Base-by-base conservation (phyloP, 257 asterid species). In the Primulina huaijiensis region DNA sequence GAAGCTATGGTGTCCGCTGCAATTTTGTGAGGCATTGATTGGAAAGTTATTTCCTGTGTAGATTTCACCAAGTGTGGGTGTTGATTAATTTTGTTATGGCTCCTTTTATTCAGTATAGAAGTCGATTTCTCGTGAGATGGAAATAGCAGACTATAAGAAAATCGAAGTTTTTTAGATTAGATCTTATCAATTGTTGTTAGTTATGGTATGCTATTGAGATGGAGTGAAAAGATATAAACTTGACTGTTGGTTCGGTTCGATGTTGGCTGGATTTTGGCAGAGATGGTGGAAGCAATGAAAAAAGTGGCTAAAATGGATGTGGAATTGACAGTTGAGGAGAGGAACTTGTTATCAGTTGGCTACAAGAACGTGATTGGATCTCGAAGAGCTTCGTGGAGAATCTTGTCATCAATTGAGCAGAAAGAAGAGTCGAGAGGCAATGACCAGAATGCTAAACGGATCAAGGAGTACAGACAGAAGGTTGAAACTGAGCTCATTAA, bases 351-450 rank as follows among this genome's bases (percentile, higher is more conserved):
- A 5, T 90, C 97, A n/a, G 97, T 90, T 19, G 97, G 97, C 17
- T 90, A 86, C 82, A 90, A 90, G 86, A 90, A 90, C 67, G 94
- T 90, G 76, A 82, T 90, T 21, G 97, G 97, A 50, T 86, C 96
- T 53, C 84, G 89, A 37, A 85, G 97, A 78, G 97, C 97, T 52
- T 84, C 97, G 0, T 90, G 97, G 97, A 88, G 97, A 86, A 90
- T 90, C 71, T 77, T 90, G 72, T 90, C 97, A 37, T 90, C 97
- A 2, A 88, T 90, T 71, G 97, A 90, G 81, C 94, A 87, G 81
- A 90, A 90, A 77, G 97, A 90, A 78, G 97, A 88, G 61, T 85
- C 90, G 1, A 85, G 96, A 77, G 96, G 97, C 57, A 89, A 90
- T n/a, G 97, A 85, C 66, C 80, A 50, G 79, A 87, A 90, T 81